These are phyloP conservation scores for Amanita subjunquillea DNA, from an alignment of 768 basidiomycete genomes.

Conservation along the genomic window DNA sequence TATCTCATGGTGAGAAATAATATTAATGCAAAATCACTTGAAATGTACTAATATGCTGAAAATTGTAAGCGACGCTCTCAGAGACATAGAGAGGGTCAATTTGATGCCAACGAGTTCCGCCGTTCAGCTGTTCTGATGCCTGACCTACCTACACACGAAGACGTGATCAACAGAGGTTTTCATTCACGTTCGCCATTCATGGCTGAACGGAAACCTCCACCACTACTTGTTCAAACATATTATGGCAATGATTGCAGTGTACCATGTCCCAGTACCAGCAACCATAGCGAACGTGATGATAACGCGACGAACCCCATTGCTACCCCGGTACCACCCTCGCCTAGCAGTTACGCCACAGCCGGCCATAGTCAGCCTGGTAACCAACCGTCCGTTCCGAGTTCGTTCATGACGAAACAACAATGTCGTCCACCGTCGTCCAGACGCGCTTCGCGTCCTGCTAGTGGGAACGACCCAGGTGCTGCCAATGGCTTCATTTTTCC, in stretches of 20 bases:
- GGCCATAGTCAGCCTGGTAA: neutral
- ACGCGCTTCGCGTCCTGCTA: constrained; percentile 3
- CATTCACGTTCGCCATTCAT: constrained; percentile 56
- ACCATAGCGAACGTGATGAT: neutral
- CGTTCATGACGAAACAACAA: neutral
- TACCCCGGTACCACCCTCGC: neutral
- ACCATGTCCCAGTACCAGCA: neutral
- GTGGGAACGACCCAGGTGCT: constrained; percentile 5
- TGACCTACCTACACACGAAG: constrained; percentile 20
- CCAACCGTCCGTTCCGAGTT: neutral
- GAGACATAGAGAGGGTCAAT: constrained; percentile 28
- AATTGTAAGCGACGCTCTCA: neutral
- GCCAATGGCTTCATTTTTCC: constrained; percentile 6
- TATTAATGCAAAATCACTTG: neutral
- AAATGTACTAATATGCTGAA: neutral
- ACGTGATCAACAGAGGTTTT: constrained; percentile 28
- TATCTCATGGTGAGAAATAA: neutral
- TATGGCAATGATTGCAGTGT: neutral
- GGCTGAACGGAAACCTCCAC: constrained; percentile 38
- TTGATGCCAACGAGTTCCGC: constrained; percentile 49
- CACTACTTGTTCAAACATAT: neutral
- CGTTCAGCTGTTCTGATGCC: constrained; percentile 56
- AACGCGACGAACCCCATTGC: neutral
- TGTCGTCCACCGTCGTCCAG: neutral
- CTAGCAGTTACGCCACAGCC: neutral